phyloP scores from a whole-genome alignment of 1,284 basidiomycete genomes.

The Paramarasmius palmivorus region DNA sequence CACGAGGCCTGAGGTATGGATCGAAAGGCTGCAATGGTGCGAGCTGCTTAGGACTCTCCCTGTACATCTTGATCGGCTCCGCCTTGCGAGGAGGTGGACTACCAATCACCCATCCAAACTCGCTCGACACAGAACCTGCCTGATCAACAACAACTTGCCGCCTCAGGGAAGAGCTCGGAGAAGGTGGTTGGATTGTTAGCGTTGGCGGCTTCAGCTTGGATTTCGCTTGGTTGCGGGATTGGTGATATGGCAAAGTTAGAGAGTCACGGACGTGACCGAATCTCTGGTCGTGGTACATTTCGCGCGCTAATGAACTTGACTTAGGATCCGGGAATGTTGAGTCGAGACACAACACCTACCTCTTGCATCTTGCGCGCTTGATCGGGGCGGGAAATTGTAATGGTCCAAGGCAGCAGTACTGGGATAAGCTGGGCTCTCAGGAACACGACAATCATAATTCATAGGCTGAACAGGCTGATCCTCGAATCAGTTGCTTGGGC shows the following conservation, averaged over 20 bases:
- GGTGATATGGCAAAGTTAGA: constrained; percentile 8
- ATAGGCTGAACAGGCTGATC: no score
- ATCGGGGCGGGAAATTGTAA: no score
- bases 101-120: constrained; percentile 9
- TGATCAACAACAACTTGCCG: neutral
- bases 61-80: constrained; percentile 1
- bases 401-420: no score
- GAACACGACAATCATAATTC: no score
- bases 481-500: no score
- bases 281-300: constrained; percentile 3
- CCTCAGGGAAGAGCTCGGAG: neutral
- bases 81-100: neutral
- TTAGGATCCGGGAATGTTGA: no score
- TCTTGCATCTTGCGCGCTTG: no score
- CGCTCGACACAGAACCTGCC: neutral
- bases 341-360: no score
- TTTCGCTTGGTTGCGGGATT: neutral
- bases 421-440: no score
- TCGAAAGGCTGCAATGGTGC: constrained; percentile 32
- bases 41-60: constrained; percentile 20
- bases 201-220: neutral
- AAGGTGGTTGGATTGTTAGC: constrained; percentile 2
- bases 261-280: constrained; percentile 11
- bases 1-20: constrained; percentile 29
- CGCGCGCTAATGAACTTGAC: constrained; percentile 2